A percentile compares a stretch with the other conserved stretches of the same genome.
phyloP scores from a whole-genome alignment of 805 yeast species.

The Candida insectorum region DNA sequence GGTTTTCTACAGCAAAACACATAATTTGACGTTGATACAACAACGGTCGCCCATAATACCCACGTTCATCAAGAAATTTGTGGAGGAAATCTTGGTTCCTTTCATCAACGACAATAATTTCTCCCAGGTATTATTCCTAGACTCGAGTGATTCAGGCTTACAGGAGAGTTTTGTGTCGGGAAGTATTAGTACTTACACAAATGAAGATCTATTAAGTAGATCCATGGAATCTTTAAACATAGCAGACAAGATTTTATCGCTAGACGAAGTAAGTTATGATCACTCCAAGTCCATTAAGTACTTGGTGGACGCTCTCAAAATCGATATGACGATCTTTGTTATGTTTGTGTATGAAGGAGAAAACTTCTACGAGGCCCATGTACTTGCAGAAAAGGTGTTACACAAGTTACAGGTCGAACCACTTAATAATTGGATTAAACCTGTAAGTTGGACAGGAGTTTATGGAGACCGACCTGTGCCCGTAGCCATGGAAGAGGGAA shows the following conservation, averaged over 20 bases:
- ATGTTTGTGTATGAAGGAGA: constrained; percentile 87
- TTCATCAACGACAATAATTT: constrained; percentile 43
- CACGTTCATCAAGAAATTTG: constrained; percentile 49
- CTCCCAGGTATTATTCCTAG: constrained; percentile 51
- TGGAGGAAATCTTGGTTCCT: constrained; percentile 48
- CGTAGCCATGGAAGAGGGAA: constrained; percentile 69
- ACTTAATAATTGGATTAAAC: constrained; percentile 42
- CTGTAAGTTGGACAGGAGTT: constrained; percentile 80
- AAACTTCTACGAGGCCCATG: constrained; percentile 67
- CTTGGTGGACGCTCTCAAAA: constrained; percentile 4
- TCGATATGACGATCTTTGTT: constrained; percentile 40
- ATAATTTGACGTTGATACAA: constrained; percentile 59
- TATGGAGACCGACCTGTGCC: constrained; percentile 76
- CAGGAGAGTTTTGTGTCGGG: constrained; percentile 21
- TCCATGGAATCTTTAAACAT: constrained; percentile 29
- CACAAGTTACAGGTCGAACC: constrained; percentile 13
- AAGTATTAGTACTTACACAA: constrained; percentile 22
- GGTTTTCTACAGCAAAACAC: constrained; percentile 44
- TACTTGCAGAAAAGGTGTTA: constrained; percentile 40
- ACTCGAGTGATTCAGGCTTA: constrained; percentile 70
- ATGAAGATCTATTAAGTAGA: constrained; percentile 28
- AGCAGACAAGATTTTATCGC: constrained; percentile 7
- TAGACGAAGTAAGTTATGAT: constrained; percentile 4
- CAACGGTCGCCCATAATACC: constrained; percentile 85
- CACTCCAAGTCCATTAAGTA: constrained; percentile 12